These are phyloP conservation scores for Fusarium liriodendri DNA, from an alignment of 2,329 filamentous ascomycete genomes.

Conservation along the genomic window DNA sequence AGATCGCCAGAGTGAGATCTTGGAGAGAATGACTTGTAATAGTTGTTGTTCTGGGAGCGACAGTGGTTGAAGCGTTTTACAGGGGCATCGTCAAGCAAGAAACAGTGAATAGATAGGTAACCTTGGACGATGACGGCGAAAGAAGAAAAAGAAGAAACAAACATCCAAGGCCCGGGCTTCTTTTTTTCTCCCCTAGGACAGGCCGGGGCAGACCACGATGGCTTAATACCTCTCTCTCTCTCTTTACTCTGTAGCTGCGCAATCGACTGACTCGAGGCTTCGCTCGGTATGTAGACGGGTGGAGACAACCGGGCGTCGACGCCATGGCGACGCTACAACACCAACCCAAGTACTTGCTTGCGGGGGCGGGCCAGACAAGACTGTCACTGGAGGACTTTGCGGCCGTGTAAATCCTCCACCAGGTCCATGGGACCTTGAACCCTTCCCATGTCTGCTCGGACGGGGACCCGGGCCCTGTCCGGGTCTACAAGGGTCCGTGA, in stretches of 20 bases:
- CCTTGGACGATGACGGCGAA: background rate
- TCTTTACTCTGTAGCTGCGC: background rate
- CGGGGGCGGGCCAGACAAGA: slow-evolving; percentile 42
- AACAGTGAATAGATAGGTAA: background rate
- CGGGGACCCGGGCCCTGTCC: background rate
- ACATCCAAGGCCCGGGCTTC: slow-evolving; percentile 1
- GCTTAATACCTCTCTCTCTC: slow-evolving; percentile 34
- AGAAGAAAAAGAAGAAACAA: background rate
- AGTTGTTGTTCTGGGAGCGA: background rate
- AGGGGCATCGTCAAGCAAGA: background rate
- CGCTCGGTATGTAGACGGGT: slow-evolving; percentile 30
- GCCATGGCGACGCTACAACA: slow-evolving; percentile 27
- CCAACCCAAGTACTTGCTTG: slow-evolving; percentile 14
- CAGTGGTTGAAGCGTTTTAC: background rate
- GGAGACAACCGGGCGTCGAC: slow-evolving; percentile 23
- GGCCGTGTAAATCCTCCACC: slow-evolving; percentile 11
- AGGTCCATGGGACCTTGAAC: slow-evolving; percentile 3
- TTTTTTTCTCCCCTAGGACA: background rate
- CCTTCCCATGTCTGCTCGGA: background rate
- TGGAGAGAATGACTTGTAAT: background rate
- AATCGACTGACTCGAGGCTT: slow-evolving; percentile 38
- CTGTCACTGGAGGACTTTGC: slow-evolving; percentile 20
- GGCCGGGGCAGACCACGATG: slow-evolving; percentile 33
- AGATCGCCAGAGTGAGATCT: background rate
- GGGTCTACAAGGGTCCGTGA: background rate